Evolutionary conservation across 768 basidiomycete species (phyloP).

Genomic region (Lentinula raphanica): DNA sequence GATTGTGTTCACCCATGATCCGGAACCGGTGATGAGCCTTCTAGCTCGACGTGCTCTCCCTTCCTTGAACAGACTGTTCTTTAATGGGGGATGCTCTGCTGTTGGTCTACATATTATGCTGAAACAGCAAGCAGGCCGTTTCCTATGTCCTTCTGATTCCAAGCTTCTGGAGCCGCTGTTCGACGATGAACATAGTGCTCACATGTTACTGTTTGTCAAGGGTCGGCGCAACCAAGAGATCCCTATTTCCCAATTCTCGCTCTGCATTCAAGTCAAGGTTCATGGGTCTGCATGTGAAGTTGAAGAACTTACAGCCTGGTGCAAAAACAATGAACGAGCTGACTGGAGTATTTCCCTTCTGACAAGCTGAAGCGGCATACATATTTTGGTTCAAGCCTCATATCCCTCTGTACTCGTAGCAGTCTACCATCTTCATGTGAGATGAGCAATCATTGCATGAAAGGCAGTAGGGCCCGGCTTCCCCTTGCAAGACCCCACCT

Average conservation of each 20-base stretch:
- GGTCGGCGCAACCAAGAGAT: not conserved
- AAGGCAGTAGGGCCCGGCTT: too few species aligned
- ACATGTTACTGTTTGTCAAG: too few species aligned
- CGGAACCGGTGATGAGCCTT: not conserved
- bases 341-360: not conserved
- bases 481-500: too few species aligned
- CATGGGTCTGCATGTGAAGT: not conserved
- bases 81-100: not conserved
- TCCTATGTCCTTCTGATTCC: not conserved
- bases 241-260: not conserved
- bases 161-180: not conserved
- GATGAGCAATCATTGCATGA: too few species aligned
- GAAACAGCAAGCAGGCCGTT: not conserved
- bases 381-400: too few species aligned
- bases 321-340: not conserved
- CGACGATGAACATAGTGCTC: not conserved
- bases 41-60: not conserved
- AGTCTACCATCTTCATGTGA: too few species aligned
- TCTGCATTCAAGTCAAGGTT: not conserved
- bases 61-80: not conserved
- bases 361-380: too few species aligned
- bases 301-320: not conserved
- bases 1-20: not conserved
- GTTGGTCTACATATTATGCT: not conserved
- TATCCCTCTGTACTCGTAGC: too few species aligned